These are phyloP conservation scores for Keithomyces neogunnii DNA, from an alignment of 2,329 filamentous ascomycete genomes.

Conservation along the genomic window DNA sequence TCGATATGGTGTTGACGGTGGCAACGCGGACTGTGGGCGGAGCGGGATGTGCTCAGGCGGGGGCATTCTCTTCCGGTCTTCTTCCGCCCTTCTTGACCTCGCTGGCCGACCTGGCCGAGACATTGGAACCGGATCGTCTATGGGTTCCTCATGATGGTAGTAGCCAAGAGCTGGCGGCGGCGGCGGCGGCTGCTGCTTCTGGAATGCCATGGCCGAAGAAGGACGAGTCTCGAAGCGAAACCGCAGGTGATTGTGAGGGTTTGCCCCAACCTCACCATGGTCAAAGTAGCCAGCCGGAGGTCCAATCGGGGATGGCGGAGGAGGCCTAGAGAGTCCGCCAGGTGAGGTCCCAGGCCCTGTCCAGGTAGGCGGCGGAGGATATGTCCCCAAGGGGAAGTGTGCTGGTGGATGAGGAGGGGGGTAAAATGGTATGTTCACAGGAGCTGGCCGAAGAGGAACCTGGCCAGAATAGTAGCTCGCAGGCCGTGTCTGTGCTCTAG, in stretches of 20 bases:
- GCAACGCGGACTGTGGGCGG: constrained; percentile 27
- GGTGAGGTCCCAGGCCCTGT: constrained; percentile 14
- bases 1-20: constrained; percentile 20
- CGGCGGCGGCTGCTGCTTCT: constrained; percentile 5
- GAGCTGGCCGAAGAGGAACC: constrained; percentile 13
- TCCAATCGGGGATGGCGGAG: constrained; percentile 20
- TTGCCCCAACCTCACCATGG: constrained; percentile 1
- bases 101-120: constrained; percentile 33
- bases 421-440: constrained; percentile 19
- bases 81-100: constrained; percentile 30
- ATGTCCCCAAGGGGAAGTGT: constrained; percentile 18
- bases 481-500: constrained; percentile 24
- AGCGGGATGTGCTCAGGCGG: constrained; percentile 29
- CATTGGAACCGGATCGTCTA: constrained; percentile 26
- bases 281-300: constrained; percentile 23
- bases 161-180: constrained; percentile 18
- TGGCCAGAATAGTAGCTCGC: constrained; percentile 29
- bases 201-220: constrained; percentile 32
- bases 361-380: constrained; percentile 22
- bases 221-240: constrained; percentile 27
- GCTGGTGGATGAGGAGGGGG: constrained; percentile 15
- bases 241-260: constrained; percentile 21
- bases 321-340: constrained; percentile 14
- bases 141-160: constrained; percentile 28
- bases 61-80: constrained; percentile 40